Percentiles rank a stretch among this genome's conserved stretches.
Evolutionary conservation across 2,329 filamentous ascomycete genomes (phyloP).

Genomic region (Teratosphaeria pseudoeucalypti): DNA sequence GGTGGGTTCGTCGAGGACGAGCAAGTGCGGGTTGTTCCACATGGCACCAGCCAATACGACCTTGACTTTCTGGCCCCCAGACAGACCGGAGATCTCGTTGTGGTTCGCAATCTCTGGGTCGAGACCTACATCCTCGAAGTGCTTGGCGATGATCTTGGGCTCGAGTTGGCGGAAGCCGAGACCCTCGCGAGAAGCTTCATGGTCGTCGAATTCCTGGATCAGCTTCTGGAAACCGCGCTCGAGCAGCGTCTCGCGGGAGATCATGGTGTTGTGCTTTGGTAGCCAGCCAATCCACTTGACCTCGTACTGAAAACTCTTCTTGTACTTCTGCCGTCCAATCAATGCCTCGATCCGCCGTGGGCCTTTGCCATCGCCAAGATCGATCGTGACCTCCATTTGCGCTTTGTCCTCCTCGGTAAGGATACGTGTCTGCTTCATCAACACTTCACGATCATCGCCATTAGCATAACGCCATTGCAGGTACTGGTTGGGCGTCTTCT

Average conservation of each 20-base stretch:
- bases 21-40: conserved; percentile 83
- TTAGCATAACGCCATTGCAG: conserved; percentile 97
- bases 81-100: conserved; percentile 93
- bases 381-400: conserved; percentile 85
- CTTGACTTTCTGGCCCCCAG: conserved; percentile 97
- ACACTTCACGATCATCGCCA: conserved; percentile 90
- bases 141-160: conserved; percentile 88
- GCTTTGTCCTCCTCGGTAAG: conserved; percentile 73
- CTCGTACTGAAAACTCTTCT: conserved; percentile 99
- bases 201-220: conserved; percentile 95
- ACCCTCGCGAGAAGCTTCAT: conserved; percentile 96
- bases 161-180: conserved; percentile 90
- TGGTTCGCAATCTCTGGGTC: conserved; percentile 98
- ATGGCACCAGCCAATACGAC: conserved; percentile 76
- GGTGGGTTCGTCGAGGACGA: conserved; percentile 96
- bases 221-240: conserved; percentile 85
- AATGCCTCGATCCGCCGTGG: conserved; percentile 70
- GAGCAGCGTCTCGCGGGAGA: conserved; percentile 82
- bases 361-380: conserved; percentile 73
- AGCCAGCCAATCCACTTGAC: conserved; percentile 85
- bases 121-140: conserved; percentile 93
- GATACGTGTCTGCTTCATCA: conserved; percentile 93
- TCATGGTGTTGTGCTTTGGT: conserved; percentile 85
- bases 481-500: conserved; percentile 99
- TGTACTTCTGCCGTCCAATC: conserved; percentile 95